Evolutionary conservation across 768 basidiomycete species (phyloP), one percentile per base, ranked within the genome.

Genomic region (Tricholoma hemisulphureum): DNA sequence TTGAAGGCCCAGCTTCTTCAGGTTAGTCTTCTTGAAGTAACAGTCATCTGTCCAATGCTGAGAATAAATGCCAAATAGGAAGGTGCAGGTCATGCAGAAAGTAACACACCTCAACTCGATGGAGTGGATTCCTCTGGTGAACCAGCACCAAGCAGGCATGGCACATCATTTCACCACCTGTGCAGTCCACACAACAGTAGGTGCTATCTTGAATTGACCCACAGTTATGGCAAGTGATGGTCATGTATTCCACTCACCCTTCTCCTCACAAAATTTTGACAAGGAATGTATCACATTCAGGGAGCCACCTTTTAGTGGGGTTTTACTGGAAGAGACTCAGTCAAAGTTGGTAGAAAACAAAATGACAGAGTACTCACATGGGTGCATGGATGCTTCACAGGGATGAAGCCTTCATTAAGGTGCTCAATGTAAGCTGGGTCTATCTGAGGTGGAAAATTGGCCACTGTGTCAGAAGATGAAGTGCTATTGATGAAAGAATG

Each of bases 71-170:
- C n/a, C 21, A 14, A 10, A 31, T 20, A 14, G 4, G 29, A 51
- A 9, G 9, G 16, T 14, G 21, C 29, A 51, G 32, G 23, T 31
- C 28, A n/a, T n/a, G n/a, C n/a, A n/a, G n/a, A n/a, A n/a, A 51
- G 50, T 43, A 28, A 41, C 37, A 7, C 21, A 58, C 57, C 49
- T 58, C 39, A 21, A 58, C 32, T 16, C 24, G 39, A 24, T 58
- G 57, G n/a, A 53, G 37, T 4, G 16, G 31, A 24, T 58, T 58
- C 26, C 37, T 16, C 21, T 20, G 10, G 39, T 58, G 57, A 20
- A 43, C 14, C n/a, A 53, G 16, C 9, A 43, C 18, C 5, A 52
- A 31, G 28, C 57, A 58, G 3, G n/a, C 43, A 26, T 26, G 13
- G 41, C 57, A 58, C 16, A 53, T 26, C 9, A 58, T 51, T 28